Evolutionary conservation across 352 stramenopile species (phyloP).

Genomic region (Phytophthora colocasiae): DNA sequence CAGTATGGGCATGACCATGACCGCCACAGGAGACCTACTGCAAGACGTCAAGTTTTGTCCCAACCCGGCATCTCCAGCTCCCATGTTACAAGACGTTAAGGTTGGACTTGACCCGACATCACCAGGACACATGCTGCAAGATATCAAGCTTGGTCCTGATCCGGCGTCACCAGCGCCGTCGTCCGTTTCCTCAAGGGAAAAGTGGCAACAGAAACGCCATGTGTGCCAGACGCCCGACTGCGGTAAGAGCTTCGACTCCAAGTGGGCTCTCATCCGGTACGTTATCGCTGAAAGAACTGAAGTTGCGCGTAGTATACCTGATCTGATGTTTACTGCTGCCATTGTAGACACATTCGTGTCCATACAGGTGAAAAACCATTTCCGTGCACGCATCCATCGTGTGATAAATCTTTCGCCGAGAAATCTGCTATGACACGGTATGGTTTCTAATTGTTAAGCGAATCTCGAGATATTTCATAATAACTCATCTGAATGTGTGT

Average conservation of each 20-base stretch:
- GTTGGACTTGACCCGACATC: constrained; percentile 28
- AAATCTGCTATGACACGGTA: constrained; percentile 89
- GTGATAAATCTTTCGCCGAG: constrained; percentile 90
- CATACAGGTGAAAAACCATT: constrained; percentile 92
- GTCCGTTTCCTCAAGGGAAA: constrained; percentile 57
- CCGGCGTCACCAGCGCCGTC: constrained; percentile 44
- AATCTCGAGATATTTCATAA: constrained; percentile 19
- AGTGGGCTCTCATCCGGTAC: constrained; percentile 84
- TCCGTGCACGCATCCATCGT: constrained; percentile 80
- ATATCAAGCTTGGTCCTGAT: constrained; percentile 18
- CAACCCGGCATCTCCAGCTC: constrained; percentile 38
- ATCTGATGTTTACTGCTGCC: constrained; percentile 15
- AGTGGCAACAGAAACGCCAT: constrained; percentile 78
- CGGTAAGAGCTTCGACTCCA: constrained; percentile 88
- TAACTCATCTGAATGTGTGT: constrained; percentile 2
- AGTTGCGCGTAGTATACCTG: constrained; percentile 6
- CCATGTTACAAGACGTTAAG: constrained; percentile 14
- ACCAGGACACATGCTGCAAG: constrained; percentile 26
- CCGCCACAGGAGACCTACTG: constrained; percentile 23
- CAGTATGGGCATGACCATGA: constrained; percentile 27
- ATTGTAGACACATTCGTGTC: constrained; percentile 81
- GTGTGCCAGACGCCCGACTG: constrained; percentile 71
- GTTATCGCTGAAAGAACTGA: constrained; percentile 10
- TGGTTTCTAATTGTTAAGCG: constrained; percentile 10
- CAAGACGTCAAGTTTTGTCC: constrained; percentile 12